Base-by-base conservation (phyloP, 257 asterid genomes). In the Ilex aquifolium region DNA sequence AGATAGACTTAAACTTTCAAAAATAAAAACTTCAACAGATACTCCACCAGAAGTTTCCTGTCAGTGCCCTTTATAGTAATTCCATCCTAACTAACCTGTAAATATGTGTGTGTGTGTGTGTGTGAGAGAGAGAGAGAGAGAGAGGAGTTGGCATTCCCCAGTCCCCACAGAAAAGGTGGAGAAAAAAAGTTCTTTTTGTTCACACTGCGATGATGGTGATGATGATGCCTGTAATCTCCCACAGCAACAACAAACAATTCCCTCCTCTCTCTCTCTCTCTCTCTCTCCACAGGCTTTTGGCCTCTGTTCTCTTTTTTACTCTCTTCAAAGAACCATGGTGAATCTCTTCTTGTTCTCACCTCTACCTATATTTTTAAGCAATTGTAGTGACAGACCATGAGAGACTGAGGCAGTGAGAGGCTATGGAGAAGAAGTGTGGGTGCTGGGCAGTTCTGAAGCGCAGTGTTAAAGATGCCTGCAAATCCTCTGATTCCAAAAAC, bases 121-220 rank as follows among this genome's bases (percentile, higher is more conserved):
- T 21, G 27, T 21, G 62, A 55, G 62, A 13, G 60, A 32, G 62
- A 54, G 39, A 61, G 30, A 16, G 54, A 48, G 59, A 46, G 62
- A 69, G 68, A 71, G 68, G 57, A 67, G 32, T 11, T 57, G 74
- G 51, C 70, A 69, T 70, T 74, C 80, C 87, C 81, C 70, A 69
- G 68, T 74, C 80, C 87, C 81, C 76, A 69, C 80, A 78, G 63
- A 72, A 77, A 72, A 71, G 77, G 63, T 77, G 83, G 67, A 72
- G 76, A 40, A 65, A 72, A 84, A 87, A 89, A 83, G 85, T 76
- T 83, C 81, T 80, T 87, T 90, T 80, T 90, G 91, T 81, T 78
- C 82, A 79, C 82, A 83, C 77, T 78, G 90, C 81, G 77, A 90
- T 87, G 79, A 80, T 83, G 81, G 73, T 69, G 76, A 54, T 74